Evolutionary conservation across 192 early-diverging fungal genomes (phyloP).

Genomic region (Backusella tarrabulga): DNA sequence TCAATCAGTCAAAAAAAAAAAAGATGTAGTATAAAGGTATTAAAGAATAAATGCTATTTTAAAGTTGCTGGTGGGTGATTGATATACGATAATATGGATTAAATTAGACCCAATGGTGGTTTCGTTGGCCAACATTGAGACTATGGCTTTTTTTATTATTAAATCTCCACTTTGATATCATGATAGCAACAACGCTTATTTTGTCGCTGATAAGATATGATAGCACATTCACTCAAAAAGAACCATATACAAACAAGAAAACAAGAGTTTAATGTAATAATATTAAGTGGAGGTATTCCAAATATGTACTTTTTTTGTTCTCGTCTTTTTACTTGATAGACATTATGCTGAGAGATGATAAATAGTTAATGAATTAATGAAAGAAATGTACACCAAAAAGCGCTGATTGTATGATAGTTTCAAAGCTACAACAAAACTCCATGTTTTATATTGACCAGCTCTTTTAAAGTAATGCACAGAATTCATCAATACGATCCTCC

Average conservation of each 20-base stretch:
- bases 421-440: neutral
- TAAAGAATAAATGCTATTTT: neutral
- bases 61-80: neutral
- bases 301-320: neutral
- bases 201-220: neutral
- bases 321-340: neutral
- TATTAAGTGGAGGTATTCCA: neutral
- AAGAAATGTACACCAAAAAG: neutral
- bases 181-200: neutral
- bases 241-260: neutral
- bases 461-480: constrained; percentile 30
- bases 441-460: neutral
- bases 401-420: neutral
- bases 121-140: too few species aligned
- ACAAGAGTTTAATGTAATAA: neutral
- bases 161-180: neutral
- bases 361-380: neutral
- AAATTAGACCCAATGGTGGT: too few species aligned
- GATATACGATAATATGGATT: neutral
- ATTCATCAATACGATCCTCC: constrained; percentile 35
- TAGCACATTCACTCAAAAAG: neutral
- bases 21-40: neutral
- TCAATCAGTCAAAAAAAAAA: neutral
- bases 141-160: neutral
- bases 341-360: neutral